Evolutionary conservation across 768 basidiomycete genomes (phyloP).

Genomic region (Termitomyces sp.): DNA sequence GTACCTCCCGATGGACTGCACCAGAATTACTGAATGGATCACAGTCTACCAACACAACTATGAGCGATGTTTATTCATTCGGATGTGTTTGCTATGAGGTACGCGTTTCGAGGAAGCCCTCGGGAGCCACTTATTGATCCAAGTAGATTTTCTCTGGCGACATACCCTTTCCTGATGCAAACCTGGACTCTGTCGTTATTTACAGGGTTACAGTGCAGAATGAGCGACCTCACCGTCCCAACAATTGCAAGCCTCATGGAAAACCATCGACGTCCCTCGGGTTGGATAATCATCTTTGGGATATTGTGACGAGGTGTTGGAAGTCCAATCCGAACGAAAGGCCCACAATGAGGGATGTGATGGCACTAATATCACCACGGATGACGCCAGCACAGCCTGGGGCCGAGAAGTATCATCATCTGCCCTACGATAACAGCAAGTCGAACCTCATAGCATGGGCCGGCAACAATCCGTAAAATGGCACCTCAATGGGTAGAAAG

Average conservation of each 20-base stretch:
- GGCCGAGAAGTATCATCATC: not conserved
- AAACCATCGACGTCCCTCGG: constrained; percentile 13
- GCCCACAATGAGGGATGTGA: constrained; percentile 18
- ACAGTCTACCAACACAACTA: constrained; percentile 11
- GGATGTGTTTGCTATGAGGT: constrained; percentile 32
- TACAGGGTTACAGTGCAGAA: constrained; percentile 11
- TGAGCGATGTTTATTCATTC: constrained; percentile 31
- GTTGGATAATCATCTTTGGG: constrained; percentile 27
- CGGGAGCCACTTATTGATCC: not conserved
- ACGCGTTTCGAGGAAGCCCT: not conserved
- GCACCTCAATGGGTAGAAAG: too few species aligned
- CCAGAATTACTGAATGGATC: constrained; percentile 14
- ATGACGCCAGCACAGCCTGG: not conserved
- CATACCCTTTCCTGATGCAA: constrained; percentile 20
- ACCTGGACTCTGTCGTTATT: constrained; percentile 13
- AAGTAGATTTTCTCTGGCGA: constrained; percentile 24
- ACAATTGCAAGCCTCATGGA: constrained; percentile 17
- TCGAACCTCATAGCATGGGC: constrained; percentile 6
- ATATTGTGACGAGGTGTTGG: constrained; percentile 26
- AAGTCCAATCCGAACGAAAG: constrained; percentile 20
- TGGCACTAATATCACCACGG: constrained; percentile 8
- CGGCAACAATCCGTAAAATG: too few species aligned
- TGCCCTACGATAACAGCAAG: not conserved
- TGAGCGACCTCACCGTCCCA: constrained; percentile 4
- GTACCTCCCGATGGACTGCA: constrained; percentile 17